A percentile compares a stretch with the other conserved stretches of the same genome.
Evolutionary conservation across 2,329 filamentous ascomycete species (phyloP).

Genomic region (Chaetomiaceae sp.): DNA sequence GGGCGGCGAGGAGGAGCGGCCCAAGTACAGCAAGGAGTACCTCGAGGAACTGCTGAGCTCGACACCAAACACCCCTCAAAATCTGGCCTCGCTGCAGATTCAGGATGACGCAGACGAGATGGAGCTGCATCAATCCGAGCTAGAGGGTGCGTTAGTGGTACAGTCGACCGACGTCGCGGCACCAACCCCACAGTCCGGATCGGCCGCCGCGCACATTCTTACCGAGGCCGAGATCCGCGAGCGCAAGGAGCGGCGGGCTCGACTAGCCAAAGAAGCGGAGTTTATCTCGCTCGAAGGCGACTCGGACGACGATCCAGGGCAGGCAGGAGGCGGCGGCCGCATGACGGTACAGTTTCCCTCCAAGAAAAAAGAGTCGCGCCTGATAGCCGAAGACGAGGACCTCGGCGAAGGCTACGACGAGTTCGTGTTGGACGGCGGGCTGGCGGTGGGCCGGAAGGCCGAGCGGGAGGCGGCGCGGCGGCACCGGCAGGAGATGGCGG

Average conservation of each 20-base stretch:
- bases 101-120: slow-evolving; percentile 43
- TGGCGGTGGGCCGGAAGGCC: slow-evolving; percentile 72
- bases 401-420: slow-evolving; percentile 90
- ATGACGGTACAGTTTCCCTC: slow-evolving; percentile 30
- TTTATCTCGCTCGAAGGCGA: slow-evolving; percentile 59
- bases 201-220: slow-evolving; percentile 48
- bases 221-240: slow-evolving; percentile 81
- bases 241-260: slow-evolving; percentile 83
- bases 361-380: slow-evolving; percentile 63
- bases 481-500: slow-evolving; percentile 71
- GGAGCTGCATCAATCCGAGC: slow-evolving; percentile 52
- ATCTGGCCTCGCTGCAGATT: slow-evolving; percentile 42
- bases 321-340: slow-evolving; percentile 10
- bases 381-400: slow-evolving; percentile 84
- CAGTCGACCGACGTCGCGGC: slow-evolving; percentile 36
- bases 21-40: slow-evolving; percentile 80
- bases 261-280: slow-evolving; percentile 63
- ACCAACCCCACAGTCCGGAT: slow-evolving; percentile 20
- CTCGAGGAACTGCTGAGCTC: slow-evolving; percentile 79
- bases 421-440: slow-evolving; percentile 76
- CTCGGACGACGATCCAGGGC: slow-evolving; percentile 37
- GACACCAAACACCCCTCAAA: slow-evolving; percentile 74
- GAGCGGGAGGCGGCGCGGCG: slow-evolving; percentile 63
- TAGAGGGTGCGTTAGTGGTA: slow-evolving; percentile 61
- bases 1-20: slow-evolving; percentile 58